Percentiles rank a stretch among this genome's conserved stretches.
Evolutionary conservation across 2,329 filamentous ascomycete species (phyloP).

Genomic region (Arthrocladium fulminans): DNA sequence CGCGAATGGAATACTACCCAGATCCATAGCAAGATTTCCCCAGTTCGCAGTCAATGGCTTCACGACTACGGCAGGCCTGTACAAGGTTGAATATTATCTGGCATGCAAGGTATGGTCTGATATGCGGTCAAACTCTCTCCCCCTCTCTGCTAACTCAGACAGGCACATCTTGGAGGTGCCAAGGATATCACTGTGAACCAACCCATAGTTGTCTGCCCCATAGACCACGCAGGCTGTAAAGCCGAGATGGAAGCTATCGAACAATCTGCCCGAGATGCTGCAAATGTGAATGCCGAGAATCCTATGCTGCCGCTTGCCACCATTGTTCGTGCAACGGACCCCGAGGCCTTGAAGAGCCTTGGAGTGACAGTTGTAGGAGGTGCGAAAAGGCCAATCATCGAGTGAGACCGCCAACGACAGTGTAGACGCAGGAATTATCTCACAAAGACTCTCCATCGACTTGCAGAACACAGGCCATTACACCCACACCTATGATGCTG

Average conservation of each 20-base stretch:
- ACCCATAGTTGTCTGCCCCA: constrained; percentile 89
- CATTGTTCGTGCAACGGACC: constrained; percentile 72
- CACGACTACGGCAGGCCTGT: constrained; percentile 84
- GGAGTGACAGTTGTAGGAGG: constrained; percentile 56
- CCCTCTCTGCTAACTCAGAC: constrained; percentile 16
- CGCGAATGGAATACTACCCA: constrained; percentile 73
- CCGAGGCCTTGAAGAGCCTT: constrained; percentile 49
- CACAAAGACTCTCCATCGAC: not conserved
- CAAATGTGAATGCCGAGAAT: constrained; percentile 77
- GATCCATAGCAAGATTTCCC: constrained; percentile 79
- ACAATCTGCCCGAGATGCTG: constrained; percentile 86
- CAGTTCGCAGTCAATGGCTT: constrained; percentile 83
- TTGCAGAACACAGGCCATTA: not conserved
- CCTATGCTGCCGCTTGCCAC: constrained; percentile 82
- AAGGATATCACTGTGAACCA: constrained; percentile 82
- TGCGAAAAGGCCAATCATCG: constrained; percentile 55
- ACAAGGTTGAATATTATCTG: constrained; percentile 97
- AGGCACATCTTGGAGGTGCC: constrained; percentile 83
- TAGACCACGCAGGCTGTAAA: constrained; percentile 91
- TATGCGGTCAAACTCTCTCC: constrained; percentile 20
- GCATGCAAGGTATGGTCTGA: constrained; percentile 66
- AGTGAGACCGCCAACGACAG: constrained; percentile 39
- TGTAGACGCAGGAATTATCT: not conserved
- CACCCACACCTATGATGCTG: too few species aligned
- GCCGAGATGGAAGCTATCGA: constrained; percentile 99